phyloP scores from a whole-genome alignment of 768 basidiomycete species.

The Suillus paluster region DNA sequence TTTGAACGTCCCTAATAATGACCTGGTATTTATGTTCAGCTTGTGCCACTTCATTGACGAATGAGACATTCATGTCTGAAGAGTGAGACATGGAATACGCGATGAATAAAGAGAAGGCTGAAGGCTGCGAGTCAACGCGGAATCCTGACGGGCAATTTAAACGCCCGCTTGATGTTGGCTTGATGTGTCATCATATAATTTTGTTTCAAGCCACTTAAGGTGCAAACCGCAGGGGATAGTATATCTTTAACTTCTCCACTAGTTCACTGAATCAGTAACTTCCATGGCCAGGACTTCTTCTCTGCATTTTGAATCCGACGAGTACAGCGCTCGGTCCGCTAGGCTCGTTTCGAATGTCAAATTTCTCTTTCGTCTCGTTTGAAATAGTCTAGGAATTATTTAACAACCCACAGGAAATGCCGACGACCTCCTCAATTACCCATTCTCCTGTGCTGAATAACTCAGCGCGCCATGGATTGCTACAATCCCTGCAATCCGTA shows the following conservation, averaged over 20 bases:
- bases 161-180: no score
- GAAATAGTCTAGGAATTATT: not conserved
- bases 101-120: no score
- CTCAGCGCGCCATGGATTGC: constrained; percentile 3
- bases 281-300: not conserved
- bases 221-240: no score
- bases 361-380: not conserved
- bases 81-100: no score
- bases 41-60: no score
- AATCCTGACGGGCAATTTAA: no score
- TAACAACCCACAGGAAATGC: not conserved
- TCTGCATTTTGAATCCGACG: not conserved
- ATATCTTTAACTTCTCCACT: not conserved
- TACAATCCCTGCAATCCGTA: not conserved
- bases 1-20: no score
- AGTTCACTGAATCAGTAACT: not conserved
- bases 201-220: no score
- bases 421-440: not conserved
- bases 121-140: no score
- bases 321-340: not conserved
- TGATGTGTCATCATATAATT: no score
- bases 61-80: no score
- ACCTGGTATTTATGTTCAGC: no score
- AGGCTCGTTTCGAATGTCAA: not conserved
- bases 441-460: not conserved